Base-by-base conservation (phyloP, 257 asterid species). In the Nicotiana benthamiana region DNA sequence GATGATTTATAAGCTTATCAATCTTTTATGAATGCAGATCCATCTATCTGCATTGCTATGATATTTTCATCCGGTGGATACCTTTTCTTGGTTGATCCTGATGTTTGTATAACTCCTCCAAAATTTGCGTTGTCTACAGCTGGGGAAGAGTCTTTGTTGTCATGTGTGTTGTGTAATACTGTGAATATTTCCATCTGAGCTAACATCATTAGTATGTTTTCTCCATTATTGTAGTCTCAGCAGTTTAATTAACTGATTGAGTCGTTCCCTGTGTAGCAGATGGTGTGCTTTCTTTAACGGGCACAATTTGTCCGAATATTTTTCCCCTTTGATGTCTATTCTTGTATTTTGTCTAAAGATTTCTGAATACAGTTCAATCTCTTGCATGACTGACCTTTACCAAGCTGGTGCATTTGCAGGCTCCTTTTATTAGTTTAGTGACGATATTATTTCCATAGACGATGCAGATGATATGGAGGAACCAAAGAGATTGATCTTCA, bases 361-460 rank as follows among this genome's bases (percentile, higher is more conserved):
- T 40, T 15, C 5, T 15, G 46, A 64, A 28, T 43, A 0, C 4
- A 70, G 77, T 43, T 70, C 32, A 43, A 20, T 43, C 5, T 22
- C 77, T 70, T 70, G 32, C 59, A 70, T 3, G 28, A 18, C 26
- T 70, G 34, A 22, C 27, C 34, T 70, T 70, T 22, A 43, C 34
- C 2, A 56, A 22, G 59, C 57, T 43, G 59, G 6, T 80, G 32
- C 76, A 40, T 43, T 59, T 83, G 86, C 89, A 88, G 94, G 87
- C 72, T 84, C 91, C 70, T 43, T 72, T 75, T 82, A 82, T 75
- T 78, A 72, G 68, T 68, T 59, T 61, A 86, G 82, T 48, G 96
- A 92, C 78, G 96, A 93, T 62, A 91, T 92, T 62, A 91, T 92
- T 83, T 90, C 94, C 75, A 88, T 89, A 56, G 93, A 92, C 60